Conservation (phyloP, 805 yeast species). For the Cyberlindnera bimundalis region DNA sequence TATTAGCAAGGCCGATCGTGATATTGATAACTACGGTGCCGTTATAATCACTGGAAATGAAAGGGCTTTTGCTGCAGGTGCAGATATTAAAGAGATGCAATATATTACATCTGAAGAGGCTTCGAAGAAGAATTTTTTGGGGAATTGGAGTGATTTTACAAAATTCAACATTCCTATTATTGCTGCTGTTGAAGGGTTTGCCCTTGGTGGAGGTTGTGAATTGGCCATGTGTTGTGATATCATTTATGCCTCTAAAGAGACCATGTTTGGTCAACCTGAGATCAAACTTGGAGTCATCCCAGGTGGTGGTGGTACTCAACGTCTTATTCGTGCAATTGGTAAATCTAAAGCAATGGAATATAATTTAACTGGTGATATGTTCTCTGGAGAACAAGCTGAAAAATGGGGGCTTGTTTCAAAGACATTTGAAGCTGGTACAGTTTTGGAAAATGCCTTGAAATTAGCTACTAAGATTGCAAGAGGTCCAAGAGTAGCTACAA, state of each 20-base stretch:
- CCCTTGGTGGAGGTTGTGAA: slow-evolving; percentile 57
- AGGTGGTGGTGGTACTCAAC: slow-evolving; percentile 54
- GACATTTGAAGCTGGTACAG: slow-evolving; percentile 36
- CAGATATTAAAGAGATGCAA: slow-evolving; percentile 51
- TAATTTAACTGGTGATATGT: slow-evolving; percentile 43
- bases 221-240: slow-evolving; percentile 50
- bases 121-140: slow-evolving; percentile 34
- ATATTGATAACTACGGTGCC: slow-evolving; percentile 39
- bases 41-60: slow-evolving; percentile 45
- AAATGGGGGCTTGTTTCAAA: slow-evolving; percentile 47
- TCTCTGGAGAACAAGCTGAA: slow-evolving; percentile 43
- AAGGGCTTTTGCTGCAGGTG: slow-evolving; percentile 51
- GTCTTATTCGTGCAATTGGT: slow-evolving; percentile 46
- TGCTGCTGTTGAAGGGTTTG: slow-evolving; percentile 53
- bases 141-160: slow-evolving; percentile 38
- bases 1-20: slow-evolving; percentile 18
- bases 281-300: slow-evolving; percentile 49
- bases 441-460: slow-evolving; percentile 41
- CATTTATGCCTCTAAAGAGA: slow-evolving; percentile 45
- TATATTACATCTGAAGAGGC: slow-evolving; percentile 35
- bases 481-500: slow-evolving; percentile 40
- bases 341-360: slow-evolving; percentile 48
- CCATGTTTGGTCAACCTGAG: slow-evolving; percentile 54
- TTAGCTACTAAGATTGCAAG: slow-evolving; percentile 41
- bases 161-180: slow-evolving; percentile 44